Conservation (phyloP, 1,139 yeast species). For the Candida anutae region DNA sequence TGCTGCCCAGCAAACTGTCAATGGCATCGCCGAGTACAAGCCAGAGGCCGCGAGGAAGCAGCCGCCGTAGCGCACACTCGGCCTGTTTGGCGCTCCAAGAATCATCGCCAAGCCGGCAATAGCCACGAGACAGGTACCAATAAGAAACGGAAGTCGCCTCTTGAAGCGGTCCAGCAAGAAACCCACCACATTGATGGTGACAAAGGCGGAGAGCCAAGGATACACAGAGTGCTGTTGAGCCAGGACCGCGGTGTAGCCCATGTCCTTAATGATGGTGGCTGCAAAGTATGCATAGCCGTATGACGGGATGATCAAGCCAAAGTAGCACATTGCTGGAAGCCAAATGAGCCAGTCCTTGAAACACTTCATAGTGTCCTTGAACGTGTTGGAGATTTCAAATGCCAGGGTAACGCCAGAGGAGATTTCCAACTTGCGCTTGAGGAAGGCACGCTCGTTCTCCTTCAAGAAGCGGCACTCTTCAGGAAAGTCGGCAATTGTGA, state of each 20-base stretch:
- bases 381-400: constrained; percentile 38
- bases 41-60: constrained; percentile 64
- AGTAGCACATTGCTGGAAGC: constrained; percentile 53
- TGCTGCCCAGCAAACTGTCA: constrained; percentile 64
- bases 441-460: constrained; percentile 38
- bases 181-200: constrained; percentile 40
- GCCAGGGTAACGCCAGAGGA: constrained; percentile 48
- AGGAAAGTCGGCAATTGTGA: constrained; percentile 58
- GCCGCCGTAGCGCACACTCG: constrained; percentile 56
- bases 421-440: constrained; percentile 47
- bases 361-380: constrained; percentile 31
- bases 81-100: constrained; percentile 24
- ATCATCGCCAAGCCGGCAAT: constrained; percentile 51
- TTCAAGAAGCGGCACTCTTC: constrained; percentile 46
- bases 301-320: constrained; percentile 58
- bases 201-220: constrained; percentile 66
- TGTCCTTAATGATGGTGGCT: constrained; percentile 50
- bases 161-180: constrained; percentile 41
- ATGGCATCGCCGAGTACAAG: constrained; percentile 66
- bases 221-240: constrained; percentile 65
- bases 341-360: constrained; percentile 44
- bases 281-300: constrained; percentile 70
- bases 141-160: constrained; percentile 42
- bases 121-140: constrained; percentile 35
- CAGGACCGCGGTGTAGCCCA: constrained; percentile 52